Conservation (phyloP, 1,139 yeast genomes). For the Lizanozyma gosingica region DNA sequence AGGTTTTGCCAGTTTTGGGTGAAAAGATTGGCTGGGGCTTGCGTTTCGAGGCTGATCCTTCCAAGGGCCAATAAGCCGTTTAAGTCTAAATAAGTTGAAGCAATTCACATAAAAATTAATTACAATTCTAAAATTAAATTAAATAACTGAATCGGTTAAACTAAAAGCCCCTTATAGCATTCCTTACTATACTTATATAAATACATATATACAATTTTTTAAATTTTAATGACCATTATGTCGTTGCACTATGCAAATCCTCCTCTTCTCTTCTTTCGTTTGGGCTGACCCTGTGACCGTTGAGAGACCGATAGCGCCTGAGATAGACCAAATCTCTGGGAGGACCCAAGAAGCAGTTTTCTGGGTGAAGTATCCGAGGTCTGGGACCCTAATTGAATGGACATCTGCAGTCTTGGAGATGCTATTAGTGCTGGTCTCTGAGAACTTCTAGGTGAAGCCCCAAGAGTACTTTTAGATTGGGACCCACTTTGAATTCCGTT, state of each 20-base stretch:
- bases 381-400: not conserved
- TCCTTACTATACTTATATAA: too few relatives aligned
- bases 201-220: constrained; percentile 5
- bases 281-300: not conserved
- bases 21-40: constrained; percentile 93
- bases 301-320: not conserved
- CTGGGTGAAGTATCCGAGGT: not conserved
- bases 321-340: not conserved
- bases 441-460: too few relatives aligned
- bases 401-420: not conserved
- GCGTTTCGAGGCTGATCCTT: constrained; percentile 62
- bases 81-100: too few relatives aligned
- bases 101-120: too few relatives aligned
- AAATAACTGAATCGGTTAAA: too few relatives aligned
- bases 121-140: too few relatives aligned
- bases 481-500: not conserved
- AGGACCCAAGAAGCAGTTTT: not conserved
- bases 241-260: too few relatives aligned
- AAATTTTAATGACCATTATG: too few relatives aligned
- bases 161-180: too few relatives aligned
- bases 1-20: constrained; percentile 80
- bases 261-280: constrained; percentile 9
- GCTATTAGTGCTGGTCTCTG: not conserved
- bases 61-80: constrained; percentile 12
- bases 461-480: too few relatives aligned